A percentile compares a stretch with the other conserved stretches of the same genome.
phyloP scores from a whole-genome alignment of 1,139 yeast genomes.

The Saccharomyces hybrid region DNA sequence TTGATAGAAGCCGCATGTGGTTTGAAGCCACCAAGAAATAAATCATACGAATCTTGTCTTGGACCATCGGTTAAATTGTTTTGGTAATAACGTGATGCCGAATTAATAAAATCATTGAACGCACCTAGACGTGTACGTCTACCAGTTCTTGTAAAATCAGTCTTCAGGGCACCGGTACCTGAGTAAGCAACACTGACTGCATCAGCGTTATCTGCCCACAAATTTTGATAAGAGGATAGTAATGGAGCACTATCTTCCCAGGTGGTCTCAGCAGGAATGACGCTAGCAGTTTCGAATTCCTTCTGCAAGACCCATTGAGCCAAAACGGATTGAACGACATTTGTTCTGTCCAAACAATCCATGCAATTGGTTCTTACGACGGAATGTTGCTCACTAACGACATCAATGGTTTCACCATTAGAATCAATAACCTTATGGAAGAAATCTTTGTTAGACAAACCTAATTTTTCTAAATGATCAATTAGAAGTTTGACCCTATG shows the following conservation, averaged over 20 bases:
- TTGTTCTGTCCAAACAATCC: constrained; percentile 97
- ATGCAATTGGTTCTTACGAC: constrained; percentile 92
- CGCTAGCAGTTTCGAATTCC: constrained; percentile 45
- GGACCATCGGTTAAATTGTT: constrained; percentile 86
- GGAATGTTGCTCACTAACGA: constrained; percentile 46
- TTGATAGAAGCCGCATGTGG: constrained; percentile 46
- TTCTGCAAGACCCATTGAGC: constrained; percentile 82
- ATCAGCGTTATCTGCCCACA: constrained; percentile 99
- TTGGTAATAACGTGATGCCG: constrained; percentile 75
- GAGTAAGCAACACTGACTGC: constrained; percentile 86
- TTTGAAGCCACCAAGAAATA: constrained; percentile 70
- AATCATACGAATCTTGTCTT: constrained; percentile 90
- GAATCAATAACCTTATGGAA: constrained; percentile 41
- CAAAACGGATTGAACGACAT: constrained; percentile 88
- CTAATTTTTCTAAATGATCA: constrained; percentile 55
- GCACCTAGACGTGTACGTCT: constrained; percentile 82
- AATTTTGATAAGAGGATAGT: constrained; percentile 65
- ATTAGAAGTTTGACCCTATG: constrained; percentile 74
- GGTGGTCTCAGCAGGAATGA: constrained; percentile 29
- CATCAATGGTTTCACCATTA: constrained; percentile 18
- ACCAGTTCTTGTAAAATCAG: constrained; percentile 94
- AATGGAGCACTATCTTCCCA: constrained; percentile 59
- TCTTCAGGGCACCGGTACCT: constrained; percentile 95
- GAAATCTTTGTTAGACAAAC: constrained; percentile 59
- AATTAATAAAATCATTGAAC: constrained; percentile 69